Evolutionary conservation across 805 yeast species (phyloP).

Genomic region (Candida parachauliodes): DNA sequence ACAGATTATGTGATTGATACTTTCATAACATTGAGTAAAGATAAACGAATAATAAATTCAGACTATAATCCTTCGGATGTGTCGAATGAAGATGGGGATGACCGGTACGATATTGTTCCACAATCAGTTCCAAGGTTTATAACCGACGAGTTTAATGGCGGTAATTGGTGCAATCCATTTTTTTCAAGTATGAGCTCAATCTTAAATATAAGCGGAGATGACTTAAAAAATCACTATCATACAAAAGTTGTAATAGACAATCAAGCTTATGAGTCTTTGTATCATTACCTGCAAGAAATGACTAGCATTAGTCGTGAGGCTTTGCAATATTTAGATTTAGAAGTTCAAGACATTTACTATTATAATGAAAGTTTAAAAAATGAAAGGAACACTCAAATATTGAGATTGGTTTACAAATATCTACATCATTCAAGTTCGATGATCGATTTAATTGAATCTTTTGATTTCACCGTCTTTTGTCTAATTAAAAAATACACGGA

Average conservation of each 20-base stretch:
- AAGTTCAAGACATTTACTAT: conserved; percentile 32
- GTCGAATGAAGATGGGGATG: conserved; percentile 32
- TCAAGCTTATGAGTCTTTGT: conserved; percentile 40
- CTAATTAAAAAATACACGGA: conserved; percentile 29
- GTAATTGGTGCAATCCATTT: conserved; percentile 75
- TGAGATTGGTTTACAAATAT: conserved; percentile 51
- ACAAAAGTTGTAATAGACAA: conserved; percentile 49
- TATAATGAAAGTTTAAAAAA: conserved; percentile 30
- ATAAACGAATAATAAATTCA: conserved; percentile 25
- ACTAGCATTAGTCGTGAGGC: conserved; percentile 39
- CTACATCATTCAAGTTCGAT: conserved; percentile 47
- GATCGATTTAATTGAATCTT: conserved; percentile 53
- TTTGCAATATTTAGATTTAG: conserved; percentile 35
- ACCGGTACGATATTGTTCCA: conserved; percentile 45
- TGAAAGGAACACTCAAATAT: conserved; percentile 50
- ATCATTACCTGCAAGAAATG: conserved; percentile 34
- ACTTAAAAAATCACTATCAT: conserved; percentile 36
- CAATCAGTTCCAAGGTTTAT: conserved; percentile 69
- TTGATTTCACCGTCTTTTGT: conserved; percentile 57
- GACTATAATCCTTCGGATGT: conserved; percentile 40
- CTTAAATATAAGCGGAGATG: conserved; percentile 41
- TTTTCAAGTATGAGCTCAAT: conserved; percentile 37
- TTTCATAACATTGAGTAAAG: conserved; percentile 29
- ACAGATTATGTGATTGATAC: conserved; percentile 26
- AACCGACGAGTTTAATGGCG: conserved; percentile 65